These are phyloP conservation scores for Starmerella floris DNA, from an alignment of 805 yeast genomes.

Conservation along the genomic window DNA sequence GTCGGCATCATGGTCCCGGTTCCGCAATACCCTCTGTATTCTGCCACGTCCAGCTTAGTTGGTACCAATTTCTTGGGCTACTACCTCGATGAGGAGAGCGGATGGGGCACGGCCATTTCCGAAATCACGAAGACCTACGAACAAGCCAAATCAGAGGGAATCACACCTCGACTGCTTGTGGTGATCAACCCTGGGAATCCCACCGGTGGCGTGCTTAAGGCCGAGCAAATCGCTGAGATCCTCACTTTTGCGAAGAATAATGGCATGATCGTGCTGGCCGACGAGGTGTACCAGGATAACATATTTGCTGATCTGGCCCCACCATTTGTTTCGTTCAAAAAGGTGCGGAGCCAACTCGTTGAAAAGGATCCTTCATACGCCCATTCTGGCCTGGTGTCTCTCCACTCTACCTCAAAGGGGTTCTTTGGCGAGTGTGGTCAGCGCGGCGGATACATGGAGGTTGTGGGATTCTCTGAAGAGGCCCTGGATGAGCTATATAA, in stretches of 20 bases:
- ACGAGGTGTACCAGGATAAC: constrained; percentile 95
- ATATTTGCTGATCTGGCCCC: constrained; percentile 45
- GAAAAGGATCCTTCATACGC: constrained; percentile 39
- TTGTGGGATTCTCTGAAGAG: constrained; percentile 63
- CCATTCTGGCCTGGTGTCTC: constrained; percentile 75
- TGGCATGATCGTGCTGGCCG: constrained; percentile 81
- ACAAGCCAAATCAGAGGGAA: constrained; percentile 38
- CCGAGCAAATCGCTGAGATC: constrained; percentile 54
- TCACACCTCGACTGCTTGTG: constrained; percentile 65
- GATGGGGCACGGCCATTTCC: constrained; percentile 71
- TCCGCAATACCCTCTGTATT: constrained; percentile 94
- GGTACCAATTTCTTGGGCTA: constrained; percentile 77
- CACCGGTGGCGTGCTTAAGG: constrained; percentile 71
- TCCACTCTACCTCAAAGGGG: constrained; percentile 97
- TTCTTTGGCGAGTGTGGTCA: constrained; percentile 98
- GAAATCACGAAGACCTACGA: constrained; percentile 45
- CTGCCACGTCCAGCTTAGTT: constrained; percentile 82
- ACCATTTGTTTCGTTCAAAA: constrained; percentile 71
- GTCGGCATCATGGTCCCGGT: constrained; percentile 81
- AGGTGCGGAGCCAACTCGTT: constrained; percentile 56
- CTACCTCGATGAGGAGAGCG: constrained; percentile 61
- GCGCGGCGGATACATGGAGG: constrained; percentile 97
- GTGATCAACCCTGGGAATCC: constrained; percentile 98
- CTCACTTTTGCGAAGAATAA: constrained; percentile 70
- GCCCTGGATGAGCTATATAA: constrained; percentile 62